Percentiles rank a stretch among this genome's conserved stretches.
phyloP scores from a whole-genome alignment of 2,329 filamentous ascomycete species.

The Fusarium abutilonis region DNA sequence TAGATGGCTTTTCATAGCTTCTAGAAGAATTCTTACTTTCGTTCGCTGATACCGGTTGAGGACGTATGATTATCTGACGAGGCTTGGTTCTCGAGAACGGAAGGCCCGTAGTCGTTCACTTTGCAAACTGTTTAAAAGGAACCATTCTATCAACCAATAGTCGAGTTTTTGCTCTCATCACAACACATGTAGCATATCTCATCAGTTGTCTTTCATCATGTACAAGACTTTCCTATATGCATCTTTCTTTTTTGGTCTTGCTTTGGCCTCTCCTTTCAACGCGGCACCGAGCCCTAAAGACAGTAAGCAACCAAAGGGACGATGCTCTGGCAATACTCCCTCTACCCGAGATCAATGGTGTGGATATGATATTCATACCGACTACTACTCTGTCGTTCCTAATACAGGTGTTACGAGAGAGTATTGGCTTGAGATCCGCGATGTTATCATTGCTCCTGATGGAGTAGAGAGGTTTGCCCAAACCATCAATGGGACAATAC shows the following conservation, averaged over 20 bases:
- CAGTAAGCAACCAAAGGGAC: conserved; percentile 5
- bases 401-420: conserved; percentile 63
- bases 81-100: conserved; percentile 8
- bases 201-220: conserved; percentile 7
- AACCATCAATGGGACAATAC: conserved; percentile 67
- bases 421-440: conserved; percentile 57
- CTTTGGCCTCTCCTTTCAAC: conserved; percentile 3
- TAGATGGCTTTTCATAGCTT: conserved; percentile 1
- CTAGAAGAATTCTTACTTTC: not conserved
- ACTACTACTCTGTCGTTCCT: conserved; percentile 55
- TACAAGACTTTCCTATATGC: conserved; percentile 4
- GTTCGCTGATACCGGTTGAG: conserved; percentile 21
- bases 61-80: conserved; percentile 3
- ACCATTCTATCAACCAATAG: not conserved
- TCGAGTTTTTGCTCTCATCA: not conserved
- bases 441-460: conserved; percentile 57
- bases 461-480: conserved; percentile 55
- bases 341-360: conserved; percentile 56
- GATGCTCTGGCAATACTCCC: conserved; percentile 46
- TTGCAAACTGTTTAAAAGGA: conserved; percentile 15
- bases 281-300: conserved; percentile 18
- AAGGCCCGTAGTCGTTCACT: conserved; percentile 4
- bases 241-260: conserved; percentile 7
- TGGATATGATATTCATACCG: conserved; percentile 59
- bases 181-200: not conserved